Percentiles rank a stretch among this genome's conserved stretches.
Evolutionary conservation across 192 early-diverging fungal species (phyloP).

Genomic region (Coemansia sp.): DNA sequence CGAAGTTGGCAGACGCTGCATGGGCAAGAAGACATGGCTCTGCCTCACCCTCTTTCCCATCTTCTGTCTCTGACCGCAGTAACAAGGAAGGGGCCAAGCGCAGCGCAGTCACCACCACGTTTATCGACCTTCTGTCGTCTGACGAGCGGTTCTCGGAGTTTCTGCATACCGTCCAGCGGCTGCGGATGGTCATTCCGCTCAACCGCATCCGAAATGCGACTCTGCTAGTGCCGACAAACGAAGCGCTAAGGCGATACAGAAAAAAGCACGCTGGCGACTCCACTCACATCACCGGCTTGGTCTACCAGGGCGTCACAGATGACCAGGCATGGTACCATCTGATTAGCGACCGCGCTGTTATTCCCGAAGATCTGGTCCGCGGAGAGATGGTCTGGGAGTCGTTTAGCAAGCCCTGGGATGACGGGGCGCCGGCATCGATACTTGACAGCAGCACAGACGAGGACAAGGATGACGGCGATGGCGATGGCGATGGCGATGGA

Average conservation of each 20-base stretch:
- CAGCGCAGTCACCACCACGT: slow-evolving; percentile 18
- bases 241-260: slow-evolving; percentile 47
- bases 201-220: slow-evolving; percentile 60
- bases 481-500: neutral
- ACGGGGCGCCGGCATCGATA: too few species aligned
- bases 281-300: slow-evolving; percentile 7
- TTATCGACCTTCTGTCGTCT: slow-evolving; percentile 62
- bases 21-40: slow-evolving; percentile 2
- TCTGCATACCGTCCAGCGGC: slow-evolving; percentile 57
- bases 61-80: neutral
- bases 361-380: slow-evolving; percentile 9
- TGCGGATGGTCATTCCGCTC: slow-evolving; percentile 57
- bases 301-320: slow-evolving; percentile 43
- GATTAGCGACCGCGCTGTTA: slow-evolving; percentile 30
- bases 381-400: slow-evolving; percentile 51
- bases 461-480: neutral
- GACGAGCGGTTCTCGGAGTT: slow-evolving; percentile 55
- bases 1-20: neutral
- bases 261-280: slow-evolving; percentile 24
- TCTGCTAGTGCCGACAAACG: slow-evolving; percentile 62
- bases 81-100: neutral
- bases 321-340: slow-evolving; percentile 54
- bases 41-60: too few species aligned
- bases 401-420: slow-evolving; percentile 18
- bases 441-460: neutral